Conservation (phyloP, 208 protist genomes). For the Plasmodiophora brassicae region DNA sequence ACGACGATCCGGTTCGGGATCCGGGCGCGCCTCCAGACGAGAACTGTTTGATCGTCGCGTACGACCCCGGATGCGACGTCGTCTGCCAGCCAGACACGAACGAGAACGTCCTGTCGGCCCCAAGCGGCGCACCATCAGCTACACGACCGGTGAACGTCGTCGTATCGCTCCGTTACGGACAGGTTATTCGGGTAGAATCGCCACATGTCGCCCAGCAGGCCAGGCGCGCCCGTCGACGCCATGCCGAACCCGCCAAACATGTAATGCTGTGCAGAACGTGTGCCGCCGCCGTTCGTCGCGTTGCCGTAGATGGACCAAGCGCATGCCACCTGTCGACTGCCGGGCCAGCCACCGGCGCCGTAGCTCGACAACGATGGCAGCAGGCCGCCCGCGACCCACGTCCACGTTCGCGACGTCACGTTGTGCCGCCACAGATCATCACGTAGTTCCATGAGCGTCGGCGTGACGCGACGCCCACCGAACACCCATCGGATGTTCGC, state of each 20-base stretch:
- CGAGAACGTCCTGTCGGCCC: too few relatives aligned
- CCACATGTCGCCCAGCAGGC: background rate
- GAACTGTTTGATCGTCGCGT: background rate
- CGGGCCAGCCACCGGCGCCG: background rate
- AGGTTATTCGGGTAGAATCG: background rate
- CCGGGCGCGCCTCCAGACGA: background rate
- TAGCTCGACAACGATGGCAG: background rate
- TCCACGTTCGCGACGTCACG: background rate
- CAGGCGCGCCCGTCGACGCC: background rate
- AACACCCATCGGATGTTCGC: background rate
- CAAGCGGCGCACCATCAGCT: too few relatives aligned
- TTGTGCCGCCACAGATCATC: background rate
- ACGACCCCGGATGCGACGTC: background rate
- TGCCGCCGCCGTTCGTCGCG: background rate
- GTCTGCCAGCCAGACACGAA: background rate
- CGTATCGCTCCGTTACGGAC: too few relatives aligned
- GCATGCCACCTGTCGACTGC: background rate
- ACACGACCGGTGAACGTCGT: too few relatives aligned
- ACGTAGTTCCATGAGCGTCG: background rate
- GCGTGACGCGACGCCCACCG: background rate
- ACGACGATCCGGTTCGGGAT: conserved; percentile 10
- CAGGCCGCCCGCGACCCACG: background rate
- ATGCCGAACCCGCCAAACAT: background rate
- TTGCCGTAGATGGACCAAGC: background rate
- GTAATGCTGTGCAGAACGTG: background rate